Evolutionary conservation across 2,329 filamentous ascomycete genomes (phyloP).

Genomic region (Aspergillus proliferans): DNA sequence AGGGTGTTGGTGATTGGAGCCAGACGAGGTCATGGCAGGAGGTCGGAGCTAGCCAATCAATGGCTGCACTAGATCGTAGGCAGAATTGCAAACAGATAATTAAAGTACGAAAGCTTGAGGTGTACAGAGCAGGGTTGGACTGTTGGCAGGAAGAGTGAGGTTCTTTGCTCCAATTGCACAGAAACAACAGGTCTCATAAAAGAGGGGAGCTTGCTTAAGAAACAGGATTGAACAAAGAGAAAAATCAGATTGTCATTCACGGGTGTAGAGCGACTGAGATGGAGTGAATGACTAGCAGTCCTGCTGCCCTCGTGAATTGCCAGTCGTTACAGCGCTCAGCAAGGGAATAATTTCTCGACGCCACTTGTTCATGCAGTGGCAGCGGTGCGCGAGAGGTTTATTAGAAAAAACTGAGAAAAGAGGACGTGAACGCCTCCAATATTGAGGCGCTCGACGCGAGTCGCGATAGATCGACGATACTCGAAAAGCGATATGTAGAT

Average conservation of each 20-base stretch:
- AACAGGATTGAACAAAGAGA: not conserved
- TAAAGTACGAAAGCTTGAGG: too few relatives aligned
- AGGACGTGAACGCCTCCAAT: not conserved
- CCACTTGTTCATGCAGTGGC: too few relatives aligned
- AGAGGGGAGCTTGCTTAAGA: not conserved
- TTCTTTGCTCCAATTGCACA: not conserved
- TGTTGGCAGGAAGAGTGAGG: not conserved
- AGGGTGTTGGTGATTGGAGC: constrained; percentile 25
- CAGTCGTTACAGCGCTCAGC: not conserved
- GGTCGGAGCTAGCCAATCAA: not conserved
- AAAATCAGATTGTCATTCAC: not conserved
- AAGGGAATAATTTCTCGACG: not conserved
- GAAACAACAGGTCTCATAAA: not conserved
- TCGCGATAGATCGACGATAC: not conserved
- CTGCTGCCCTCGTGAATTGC: too few relatives aligned
- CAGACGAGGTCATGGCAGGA: constrained; percentile 23
- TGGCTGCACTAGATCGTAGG: not conserved
- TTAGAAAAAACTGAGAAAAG: not conserved
- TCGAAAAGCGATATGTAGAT: constrained; percentile 15
- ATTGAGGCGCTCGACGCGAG: not conserved
- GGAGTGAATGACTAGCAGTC: not conserved
- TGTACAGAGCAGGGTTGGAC: too few relatives aligned
- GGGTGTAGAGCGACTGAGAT: not conserved
- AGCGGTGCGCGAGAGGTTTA: too few relatives aligned
- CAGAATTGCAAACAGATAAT: too few relatives aligned